Evolutionary conservation across 108 stramenopile species (phyloP).

Genomic region (Pseudonitzschia delicatissima): DNA sequence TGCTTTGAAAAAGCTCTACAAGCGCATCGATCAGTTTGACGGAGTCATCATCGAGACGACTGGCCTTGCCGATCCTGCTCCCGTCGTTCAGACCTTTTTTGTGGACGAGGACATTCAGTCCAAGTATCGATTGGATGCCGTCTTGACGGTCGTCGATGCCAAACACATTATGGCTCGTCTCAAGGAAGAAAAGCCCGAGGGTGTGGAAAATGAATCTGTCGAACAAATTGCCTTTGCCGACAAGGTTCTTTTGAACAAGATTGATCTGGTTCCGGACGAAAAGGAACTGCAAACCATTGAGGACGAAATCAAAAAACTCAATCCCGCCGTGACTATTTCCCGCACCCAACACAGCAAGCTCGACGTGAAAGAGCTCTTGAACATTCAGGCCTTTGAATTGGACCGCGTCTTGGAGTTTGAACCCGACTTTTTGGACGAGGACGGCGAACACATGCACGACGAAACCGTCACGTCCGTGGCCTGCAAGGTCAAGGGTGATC

Average conservation of each 20-base stretch:
- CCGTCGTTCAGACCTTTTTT: slow-evolving; percentile 93
- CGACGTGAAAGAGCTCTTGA: slow-evolving; percentile 67
- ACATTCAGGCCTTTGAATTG: slow-evolving; percentile 77
- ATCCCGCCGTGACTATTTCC: slow-evolving; percentile 54
- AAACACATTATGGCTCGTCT: slow-evolving; percentile 81
- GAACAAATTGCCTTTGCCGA: slow-evolving; percentile 94
- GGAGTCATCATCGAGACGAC: slow-evolving; percentile 96
- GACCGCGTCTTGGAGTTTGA: slow-evolving; percentile 83
- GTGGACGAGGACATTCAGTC: slow-evolving; percentile 80
- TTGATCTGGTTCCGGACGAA: slow-evolving; percentile 53
- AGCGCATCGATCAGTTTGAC: slow-evolving; percentile 72
- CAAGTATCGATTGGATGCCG: slow-evolving; percentile 78
- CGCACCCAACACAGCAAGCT: slow-evolving; percentile 41
- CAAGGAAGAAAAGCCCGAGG: slow-evolving; percentile 81
- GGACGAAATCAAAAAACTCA: slow-evolving; percentile 39
- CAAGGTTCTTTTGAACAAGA: slow-evolving; percentile 86
- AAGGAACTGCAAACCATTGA: slow-evolving; percentile 44
- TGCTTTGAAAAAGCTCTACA: slow-evolving; percentile 78
- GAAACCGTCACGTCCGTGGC: slow-evolving; percentile 60
- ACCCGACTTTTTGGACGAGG: slow-evolving; percentile 73
- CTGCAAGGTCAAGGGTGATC: slow-evolving; percentile 55
- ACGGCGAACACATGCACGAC: slow-evolving; percentile 77
- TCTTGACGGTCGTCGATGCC: slow-evolving; percentile 95
- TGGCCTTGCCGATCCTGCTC: slow-evolving; percentile 91
- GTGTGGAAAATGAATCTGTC: slow-evolving; percentile 91